These are phyloP conservation scores for Deinandra increscens DNA, from an alignment of 129 eudicot species.

Conservation along the genomic window DNA sequence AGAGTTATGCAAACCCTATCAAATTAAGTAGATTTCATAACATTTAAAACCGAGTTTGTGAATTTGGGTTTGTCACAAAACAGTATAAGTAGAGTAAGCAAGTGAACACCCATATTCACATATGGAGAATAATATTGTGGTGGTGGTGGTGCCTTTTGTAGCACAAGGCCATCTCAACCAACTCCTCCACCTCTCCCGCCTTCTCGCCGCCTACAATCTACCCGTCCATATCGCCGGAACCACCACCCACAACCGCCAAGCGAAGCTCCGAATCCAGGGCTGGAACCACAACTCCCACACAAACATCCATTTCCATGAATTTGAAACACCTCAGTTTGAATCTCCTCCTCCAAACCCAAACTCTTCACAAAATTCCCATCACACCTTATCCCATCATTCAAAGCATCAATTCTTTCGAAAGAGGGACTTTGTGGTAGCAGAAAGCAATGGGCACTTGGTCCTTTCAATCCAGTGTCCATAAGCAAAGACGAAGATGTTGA, in stretches of 20 bases:
- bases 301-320: slow-evolving; percentile 45
- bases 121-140: slow-evolving; percentile 9
- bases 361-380: slow-evolving; percentile 34
- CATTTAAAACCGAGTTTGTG: no score
- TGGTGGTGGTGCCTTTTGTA: slow-evolving; percentile 28
- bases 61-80: no score
- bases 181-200: slow-evolving; percentile 45
- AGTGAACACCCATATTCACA: no score
- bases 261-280: slow-evolving; percentile 40
- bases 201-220: slow-evolving; percentile 49
- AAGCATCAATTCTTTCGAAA: slow-evolving; percentile 27
- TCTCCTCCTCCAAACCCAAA: slow-evolving; percentile 46
- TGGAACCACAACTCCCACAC: slow-evolving; percentile 12
- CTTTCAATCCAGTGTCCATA: slow-evolving; percentile 37
- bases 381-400: slow-evolving; percentile 41
- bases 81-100: background rate
- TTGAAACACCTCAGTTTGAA: slow-evolving; percentile 31
- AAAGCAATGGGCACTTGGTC: slow-evolving; percentile 54
- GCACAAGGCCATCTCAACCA: slow-evolving; percentile 46
- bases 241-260: slow-evolving; percentile 56
- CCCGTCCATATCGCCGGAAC: slow-evolving; percentile 54
- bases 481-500: background rate
- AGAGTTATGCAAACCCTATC: no score
- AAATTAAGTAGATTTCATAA: no score
- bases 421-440: slow-evolving; percentile 18